Evolutionary conservation across 2,329 filamentous ascomycete species (phyloP).

Genomic region (Aspergillus pseudotamarii): DNA sequence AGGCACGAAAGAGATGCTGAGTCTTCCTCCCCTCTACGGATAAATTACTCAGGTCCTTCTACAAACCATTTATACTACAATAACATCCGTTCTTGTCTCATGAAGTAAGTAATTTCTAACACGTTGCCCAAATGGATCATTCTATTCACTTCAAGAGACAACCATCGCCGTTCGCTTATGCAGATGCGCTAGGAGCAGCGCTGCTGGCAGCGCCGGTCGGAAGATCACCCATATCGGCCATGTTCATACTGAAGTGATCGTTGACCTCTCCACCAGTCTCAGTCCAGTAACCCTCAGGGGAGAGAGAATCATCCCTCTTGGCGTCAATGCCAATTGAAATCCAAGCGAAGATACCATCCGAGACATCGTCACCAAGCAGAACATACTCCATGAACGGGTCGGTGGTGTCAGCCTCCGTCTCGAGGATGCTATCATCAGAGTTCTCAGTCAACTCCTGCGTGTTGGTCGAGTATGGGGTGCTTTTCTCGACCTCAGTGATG

Average conservation of each 20-base stretch:
- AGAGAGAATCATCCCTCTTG: not conserved
- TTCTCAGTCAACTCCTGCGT: not conserved
- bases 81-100: not conserved
- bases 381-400: slow-evolving; percentile 12
- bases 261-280: not conserved
- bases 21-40: not conserved
- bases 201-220: not conserved
- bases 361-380: slow-evolving; percentile 22
- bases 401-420: not conserved
- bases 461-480: not conserved
- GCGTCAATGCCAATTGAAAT: not conserved
- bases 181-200: not conserved
- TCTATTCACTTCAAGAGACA: not conserved
- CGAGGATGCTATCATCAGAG: not conserved
- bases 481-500: not conserved
- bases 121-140: not conserved
- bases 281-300: not conserved
- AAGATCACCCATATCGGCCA: not conserved
- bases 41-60: not conserved
- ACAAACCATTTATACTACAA: not conserved
- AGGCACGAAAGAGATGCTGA: not conserved
- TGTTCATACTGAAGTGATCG: not conserved
- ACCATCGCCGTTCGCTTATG: not conserved
- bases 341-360: slow-evolving; percentile 6
- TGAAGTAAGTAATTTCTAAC: not conserved